Conservation (phyloP, 345 rosid species). For the Hibiscus mutabilis region DNA sequence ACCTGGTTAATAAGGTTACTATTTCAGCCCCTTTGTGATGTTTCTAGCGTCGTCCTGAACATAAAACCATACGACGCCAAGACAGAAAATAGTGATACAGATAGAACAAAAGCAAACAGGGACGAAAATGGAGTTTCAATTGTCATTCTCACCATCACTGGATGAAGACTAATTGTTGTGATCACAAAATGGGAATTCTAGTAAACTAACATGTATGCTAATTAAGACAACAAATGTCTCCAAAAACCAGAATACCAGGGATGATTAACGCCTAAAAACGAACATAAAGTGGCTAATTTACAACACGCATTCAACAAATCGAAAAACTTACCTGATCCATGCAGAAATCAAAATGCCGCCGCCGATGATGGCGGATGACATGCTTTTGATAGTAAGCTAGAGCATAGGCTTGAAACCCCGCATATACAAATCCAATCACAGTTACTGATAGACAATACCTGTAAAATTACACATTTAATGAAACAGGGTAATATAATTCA, state of each 20-base stretch:
- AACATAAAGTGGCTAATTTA: neutral
- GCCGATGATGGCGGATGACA: constrained; percentile 43
- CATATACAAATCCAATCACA: constrained; percentile 65
- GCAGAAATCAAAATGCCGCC: constrained; percentile 52
- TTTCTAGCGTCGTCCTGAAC: neutral
- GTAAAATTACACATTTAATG: constrained; percentile 2
- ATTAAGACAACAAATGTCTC: neutral
- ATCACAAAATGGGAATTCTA: neutral
- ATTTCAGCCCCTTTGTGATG: too few species aligned
- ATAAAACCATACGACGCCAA: neutral
- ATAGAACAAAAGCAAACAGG: neutral
- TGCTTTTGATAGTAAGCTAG: constrained; percentile 51
- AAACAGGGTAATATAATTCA: neutral
- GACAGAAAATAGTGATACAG: neutral
- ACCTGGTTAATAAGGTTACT: neutral
- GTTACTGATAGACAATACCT: constrained; percentile 87
- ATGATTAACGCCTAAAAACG: neutral
- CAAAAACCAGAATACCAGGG: neutral
- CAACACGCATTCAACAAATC: neutral
- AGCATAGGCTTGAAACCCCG: constrained; percentile 68
- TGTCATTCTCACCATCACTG: too few species aligned
- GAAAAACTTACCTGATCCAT: constrained; percentile 75
- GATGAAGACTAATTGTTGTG: neutral
- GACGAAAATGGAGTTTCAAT: neutral
- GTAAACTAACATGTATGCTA: neutral